Evolutionary conservation across 768 basidiomycete species (phyloP).

Genomic region (Ramaria rubella): DNA sequence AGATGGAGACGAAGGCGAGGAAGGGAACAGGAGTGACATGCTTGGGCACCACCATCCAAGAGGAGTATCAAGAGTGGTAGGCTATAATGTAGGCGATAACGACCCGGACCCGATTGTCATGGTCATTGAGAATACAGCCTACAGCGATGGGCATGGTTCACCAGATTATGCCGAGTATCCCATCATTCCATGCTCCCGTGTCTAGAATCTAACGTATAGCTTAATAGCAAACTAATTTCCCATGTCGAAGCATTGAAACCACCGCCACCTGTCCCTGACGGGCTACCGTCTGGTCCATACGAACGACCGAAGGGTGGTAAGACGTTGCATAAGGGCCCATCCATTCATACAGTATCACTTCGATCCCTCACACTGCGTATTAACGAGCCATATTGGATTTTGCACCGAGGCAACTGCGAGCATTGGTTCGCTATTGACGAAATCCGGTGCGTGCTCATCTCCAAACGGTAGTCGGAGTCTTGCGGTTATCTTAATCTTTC

Average conservation of each 20-base stretch:
- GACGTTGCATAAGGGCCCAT: slow-evolving; percentile 31
- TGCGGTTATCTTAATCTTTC: background rate
- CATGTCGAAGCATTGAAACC: slow-evolving; percentile 30
- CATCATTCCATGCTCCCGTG: slow-evolving; percentile 16
- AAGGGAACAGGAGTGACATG: no score
- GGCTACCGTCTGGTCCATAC: slow-evolving; percentile 1
- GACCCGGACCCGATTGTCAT: slow-evolving; percentile 30
- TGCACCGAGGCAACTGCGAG: slow-evolving; percentile 78
- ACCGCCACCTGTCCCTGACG: slow-evolving; percentile 16
- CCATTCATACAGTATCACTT: slow-evolving; percentile 45
- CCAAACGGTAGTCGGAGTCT: no score
- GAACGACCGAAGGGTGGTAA: slow-evolving; percentile 18
- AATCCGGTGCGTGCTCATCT: slow-evolving; percentile 45
- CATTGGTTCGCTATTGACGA: slow-evolving; percentile 70
- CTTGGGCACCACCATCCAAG: background rate
- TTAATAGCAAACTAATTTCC: slow-evolving; percentile 40
- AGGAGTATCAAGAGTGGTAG: slow-evolving; percentile 2
- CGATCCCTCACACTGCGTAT: slow-evolving; percentile 52
- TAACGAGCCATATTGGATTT: slow-evolving; percentile 74
- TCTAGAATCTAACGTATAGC: background rate
- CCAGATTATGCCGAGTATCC: slow-evolving; percentile 58
- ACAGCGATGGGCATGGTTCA: slow-evolving; percentile 44
- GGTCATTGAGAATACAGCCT: slow-evolving; percentile 54
- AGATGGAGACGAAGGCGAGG: no score
- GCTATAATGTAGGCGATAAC: slow-evolving; percentile 2